Conservation (phyloP, 73 alveolate genomes). For the Paramecium tetraurelia region DNA sequence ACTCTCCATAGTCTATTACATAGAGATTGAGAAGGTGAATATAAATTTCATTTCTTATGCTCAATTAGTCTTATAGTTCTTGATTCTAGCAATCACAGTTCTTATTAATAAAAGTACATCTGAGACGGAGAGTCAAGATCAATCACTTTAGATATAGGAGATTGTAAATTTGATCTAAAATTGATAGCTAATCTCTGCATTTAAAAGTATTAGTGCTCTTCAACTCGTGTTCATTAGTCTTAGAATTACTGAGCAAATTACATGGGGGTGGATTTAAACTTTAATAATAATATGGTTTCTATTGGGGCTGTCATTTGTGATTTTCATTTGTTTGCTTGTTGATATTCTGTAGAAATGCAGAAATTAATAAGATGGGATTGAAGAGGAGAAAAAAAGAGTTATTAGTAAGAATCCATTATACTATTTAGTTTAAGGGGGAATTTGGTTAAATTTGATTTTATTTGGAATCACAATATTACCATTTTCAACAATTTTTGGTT, state of each 20-base stretch:
- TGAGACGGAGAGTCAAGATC: neutral
- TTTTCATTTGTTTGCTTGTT: neutral
- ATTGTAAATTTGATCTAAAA: neutral
- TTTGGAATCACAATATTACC: neutral
- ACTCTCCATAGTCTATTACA: neutral
- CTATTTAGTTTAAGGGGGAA: neutral
- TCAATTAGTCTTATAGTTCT: neutral
- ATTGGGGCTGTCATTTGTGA: neutral
- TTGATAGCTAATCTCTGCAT: neutral
- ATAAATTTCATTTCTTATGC: constrained; percentile 4
- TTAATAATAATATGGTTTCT: constrained; percentile 27
- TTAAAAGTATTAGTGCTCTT: constrained; percentile 17
- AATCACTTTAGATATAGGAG: neutral
- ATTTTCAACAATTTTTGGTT: neutral
- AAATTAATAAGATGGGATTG: neutral
- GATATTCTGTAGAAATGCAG: neutral
- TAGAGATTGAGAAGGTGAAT: neutral
- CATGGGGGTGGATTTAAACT: constrained; percentile 24
- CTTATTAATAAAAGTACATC: neutral
- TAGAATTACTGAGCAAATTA: neutral
- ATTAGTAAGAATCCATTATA: neutral
- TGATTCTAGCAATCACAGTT: constrained; percentile 9
- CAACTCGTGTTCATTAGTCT: constrained; percentile 1
- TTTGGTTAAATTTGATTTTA: neutral
- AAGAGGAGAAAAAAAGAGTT: neutral